Conservation (phyloP, 2,329 filamentous ascomycete genomes). For the Fusarium lateritium region DNA sequence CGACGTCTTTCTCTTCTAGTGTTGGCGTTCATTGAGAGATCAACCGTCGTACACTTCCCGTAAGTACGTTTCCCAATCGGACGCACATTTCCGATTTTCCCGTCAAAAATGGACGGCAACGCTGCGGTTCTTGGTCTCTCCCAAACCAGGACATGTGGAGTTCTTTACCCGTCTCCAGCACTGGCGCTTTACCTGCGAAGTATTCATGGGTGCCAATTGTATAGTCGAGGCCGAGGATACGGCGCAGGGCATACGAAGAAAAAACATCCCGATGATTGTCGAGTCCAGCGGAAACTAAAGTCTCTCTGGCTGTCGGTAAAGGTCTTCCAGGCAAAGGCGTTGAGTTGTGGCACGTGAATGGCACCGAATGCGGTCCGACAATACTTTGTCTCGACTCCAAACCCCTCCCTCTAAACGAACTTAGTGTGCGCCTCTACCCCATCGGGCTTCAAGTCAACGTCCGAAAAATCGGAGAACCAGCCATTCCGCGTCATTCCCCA, state of each 20-base stretch:
- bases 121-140: constrained; percentile 45
- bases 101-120: constrained; percentile 49
- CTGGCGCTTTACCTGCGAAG: too few species aligned
- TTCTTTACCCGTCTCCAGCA: constrained; percentile 4
- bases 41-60: constrained; percentile 26
- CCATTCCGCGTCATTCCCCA: constrained; percentile 5
- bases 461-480: not conserved
- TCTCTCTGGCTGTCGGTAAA: constrained; percentile 24
- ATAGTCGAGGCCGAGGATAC: constrained; percentile 2
- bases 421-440: constrained; percentile 5
- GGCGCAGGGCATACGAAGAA: not conserved
- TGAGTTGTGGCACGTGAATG: constrained; percentile 5
- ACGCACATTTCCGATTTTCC: constrained; percentile 51
- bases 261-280: not conserved
- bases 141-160: constrained; percentile 51
- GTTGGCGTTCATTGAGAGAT: constrained; percentile 46
- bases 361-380: constrained; percentile 7
- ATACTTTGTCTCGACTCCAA: not conserved
- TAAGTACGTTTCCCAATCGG: constrained; percentile 26
- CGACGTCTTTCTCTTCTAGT: constrained; percentile 26
- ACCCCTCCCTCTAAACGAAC: not conserved
- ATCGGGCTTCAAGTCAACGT: not conserved
- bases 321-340: not conserved
- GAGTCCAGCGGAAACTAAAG: not conserved
- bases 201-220: not conserved